These are phyloP conservation scores for Neurospora sp. DNA, from an alignment of 495 filamentous ascomycete genomes.

Conservation along the genomic window DNA sequence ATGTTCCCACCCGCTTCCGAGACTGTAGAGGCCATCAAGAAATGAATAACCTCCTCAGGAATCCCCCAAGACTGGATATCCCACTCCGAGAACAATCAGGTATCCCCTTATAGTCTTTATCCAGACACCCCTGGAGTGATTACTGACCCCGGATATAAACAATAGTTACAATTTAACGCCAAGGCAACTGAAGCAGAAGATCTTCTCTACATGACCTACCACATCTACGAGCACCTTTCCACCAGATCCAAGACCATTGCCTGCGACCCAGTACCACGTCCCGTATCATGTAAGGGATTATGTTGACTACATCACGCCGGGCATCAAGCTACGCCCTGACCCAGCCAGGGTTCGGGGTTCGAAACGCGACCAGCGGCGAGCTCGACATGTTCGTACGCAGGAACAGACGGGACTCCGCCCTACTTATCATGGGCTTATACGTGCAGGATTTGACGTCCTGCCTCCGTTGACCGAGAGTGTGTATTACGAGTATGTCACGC, in stretches of 20 bases:
- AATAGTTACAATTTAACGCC: constrained; percentile 46
- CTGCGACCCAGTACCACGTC: constrained; percentile 40
- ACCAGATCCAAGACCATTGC: constrained; percentile 19
- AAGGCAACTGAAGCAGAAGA: constrained; percentile 41
- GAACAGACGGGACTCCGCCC: background rate
- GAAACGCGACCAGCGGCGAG: background rate
- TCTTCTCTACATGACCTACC: constrained; percentile 45
- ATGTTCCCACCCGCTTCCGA: constrained; percentile 38
- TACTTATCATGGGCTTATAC: background rate
- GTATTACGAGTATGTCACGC: constrained; percentile 19
- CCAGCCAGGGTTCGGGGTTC: background rate
- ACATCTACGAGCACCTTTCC: constrained; percentile 38
- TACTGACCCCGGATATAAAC: background rate
- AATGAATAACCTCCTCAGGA: constrained; percentile 42
- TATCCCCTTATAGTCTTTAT: background rate
- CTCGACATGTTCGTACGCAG: background rate
- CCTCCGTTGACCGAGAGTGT: constrained; percentile 10
- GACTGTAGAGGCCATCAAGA: constrained; percentile 31
- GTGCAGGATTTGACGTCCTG: background rate
- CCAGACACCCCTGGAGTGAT: background rate
- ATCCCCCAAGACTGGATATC: constrained; percentile 26
- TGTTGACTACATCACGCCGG: constrained; percentile 50
- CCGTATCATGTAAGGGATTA: constrained; percentile 41
- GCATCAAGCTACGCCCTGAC: constrained; percentile 31
- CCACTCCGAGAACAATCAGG: constrained; percentile 20